phyloP scores from a whole-genome alignment of 139 green algal genomes.

The Micractinium sp. region DNA sequence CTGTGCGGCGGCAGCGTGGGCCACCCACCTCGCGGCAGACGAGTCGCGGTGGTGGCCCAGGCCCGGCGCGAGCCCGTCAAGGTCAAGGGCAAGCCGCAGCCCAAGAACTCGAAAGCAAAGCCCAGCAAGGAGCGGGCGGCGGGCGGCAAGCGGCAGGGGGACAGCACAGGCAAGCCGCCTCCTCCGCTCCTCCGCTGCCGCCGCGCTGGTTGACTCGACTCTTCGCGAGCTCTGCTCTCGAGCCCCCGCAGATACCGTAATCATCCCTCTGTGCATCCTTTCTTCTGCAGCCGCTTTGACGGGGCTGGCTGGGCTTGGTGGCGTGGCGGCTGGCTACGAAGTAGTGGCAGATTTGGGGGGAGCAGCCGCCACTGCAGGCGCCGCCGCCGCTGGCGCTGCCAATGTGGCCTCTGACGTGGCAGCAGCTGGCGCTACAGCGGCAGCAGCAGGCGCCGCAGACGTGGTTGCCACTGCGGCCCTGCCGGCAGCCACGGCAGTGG shows the following conservation, averaged over 20 bases:
- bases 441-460: not conserved
- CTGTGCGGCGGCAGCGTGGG: not conserved
- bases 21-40: not conserved
- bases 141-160: not conserved
- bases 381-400: not conserved
- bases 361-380: not conserved
- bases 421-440: not conserved
- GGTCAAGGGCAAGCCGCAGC: not conserved
- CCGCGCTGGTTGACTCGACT: not conserved
- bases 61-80: not conserved
- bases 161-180: not conserved
- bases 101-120: not conserved
- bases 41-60: not conserved
- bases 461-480: not conserved
- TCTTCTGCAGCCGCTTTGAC: not conserved
- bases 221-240: not conserved
- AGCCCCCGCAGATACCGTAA: not conserved
- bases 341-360: not conserved
- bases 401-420: constrained; percentile 1
- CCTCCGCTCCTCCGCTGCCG: not conserved
- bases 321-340: not conserved
- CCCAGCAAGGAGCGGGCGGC: not conserved
- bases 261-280: not conserved
- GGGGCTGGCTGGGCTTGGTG: not conserved
- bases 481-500: not conserved